Evolutionary conservation across 2,329 filamentous ascomycete species (phyloP), one percentile per base, ranked within the genome.

Genomic region (Anthostomella pinea): DNA sequence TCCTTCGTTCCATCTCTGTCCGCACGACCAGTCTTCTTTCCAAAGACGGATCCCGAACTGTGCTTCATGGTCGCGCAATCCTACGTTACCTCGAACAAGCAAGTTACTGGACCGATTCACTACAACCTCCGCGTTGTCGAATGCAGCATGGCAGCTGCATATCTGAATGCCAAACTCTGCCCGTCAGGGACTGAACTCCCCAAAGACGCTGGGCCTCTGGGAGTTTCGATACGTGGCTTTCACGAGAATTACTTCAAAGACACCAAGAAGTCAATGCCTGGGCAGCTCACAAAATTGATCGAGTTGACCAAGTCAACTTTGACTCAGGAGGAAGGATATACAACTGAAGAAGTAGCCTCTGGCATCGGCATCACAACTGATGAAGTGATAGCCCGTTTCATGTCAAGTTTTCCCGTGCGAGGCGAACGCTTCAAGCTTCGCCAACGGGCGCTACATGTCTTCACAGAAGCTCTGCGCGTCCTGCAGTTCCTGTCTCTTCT

Each of bases 81-180:
- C 41, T 95, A 95, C 60, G 85, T 98, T 43, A 84, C 85, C 11
- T 87, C 91, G 5, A 90, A 97, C 71, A 98, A 98, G 68, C 87
- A 93, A 57, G 85, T 91, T 44, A 95, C 91, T 1, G 93, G 85
- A 0, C 91, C 91, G 0, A 83, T 94, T 46, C 88, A 91, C 72
- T 98, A 97, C 72, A 98, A 98, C 63, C 77, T 98, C 16, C 85
- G 93, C 18, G 93, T 98, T 2, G 93, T 96, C 23, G 93, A 98
- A 66, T 94, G 88, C 68, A 93, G 85, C 35, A 75, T 98, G 20
- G 93, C 93, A 3, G 89, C 93, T 3, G 77, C 75, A 16, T 80
- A 77, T 55, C 70, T 83, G 41, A 72, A 81, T 49, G 75, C 78
- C 17, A 66, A 69, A 17, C 65, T 81, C 39, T 77, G 75, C 59